Conservation (phyloP, 257 asterid species). For the Lavandula angustifolia region DNA sequence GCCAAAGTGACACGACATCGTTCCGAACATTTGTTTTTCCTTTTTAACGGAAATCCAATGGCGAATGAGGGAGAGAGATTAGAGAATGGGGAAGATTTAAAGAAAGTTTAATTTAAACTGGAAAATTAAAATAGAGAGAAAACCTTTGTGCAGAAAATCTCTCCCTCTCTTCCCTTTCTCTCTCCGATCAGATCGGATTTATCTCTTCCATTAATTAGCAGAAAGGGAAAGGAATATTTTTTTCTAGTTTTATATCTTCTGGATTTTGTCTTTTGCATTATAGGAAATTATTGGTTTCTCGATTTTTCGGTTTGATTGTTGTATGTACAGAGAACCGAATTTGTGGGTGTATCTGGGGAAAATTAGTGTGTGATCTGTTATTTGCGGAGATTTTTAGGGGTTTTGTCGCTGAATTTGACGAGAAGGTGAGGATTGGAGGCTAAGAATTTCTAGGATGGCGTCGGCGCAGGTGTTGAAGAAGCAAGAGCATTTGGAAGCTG, state of each 20-base stretch:
- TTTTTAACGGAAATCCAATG: slow-evolving; percentile 31
- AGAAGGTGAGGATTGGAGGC: no score
- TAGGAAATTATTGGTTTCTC: background rate
- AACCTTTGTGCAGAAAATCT: slow-evolving; percentile 30
- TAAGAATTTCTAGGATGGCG: no score
- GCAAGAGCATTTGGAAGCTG: no score
- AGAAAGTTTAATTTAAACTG: slow-evolving; percentile 26
- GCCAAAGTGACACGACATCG: slow-evolving; percentile 14
- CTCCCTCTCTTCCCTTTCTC: slow-evolving; percentile 33
- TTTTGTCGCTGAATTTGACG: no score
- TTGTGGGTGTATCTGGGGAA: no score
- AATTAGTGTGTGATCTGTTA: no score
- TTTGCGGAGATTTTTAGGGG: no score
- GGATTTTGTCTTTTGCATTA: slow-evolving; percentile 24
- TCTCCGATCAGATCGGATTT: slow-evolving; percentile 50
- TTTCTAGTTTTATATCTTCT: background rate
- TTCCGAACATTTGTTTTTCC: no score
- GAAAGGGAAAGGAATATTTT: slow-evolving; percentile 15
- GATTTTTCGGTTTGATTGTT: no score
- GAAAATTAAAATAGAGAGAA: slow-evolving; percentile 10
- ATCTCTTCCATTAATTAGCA: slow-evolving; percentile 27
- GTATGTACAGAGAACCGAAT: no score
- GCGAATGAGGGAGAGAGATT: slow-evolving; percentile 23
- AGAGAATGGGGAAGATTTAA: slow-evolving; percentile 25
- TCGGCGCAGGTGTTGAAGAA: no score